Base-by-base conservation (phyloP, 2,329 filamentous ascomycete genomes). In the Paecilomyces formosus region DNA sequence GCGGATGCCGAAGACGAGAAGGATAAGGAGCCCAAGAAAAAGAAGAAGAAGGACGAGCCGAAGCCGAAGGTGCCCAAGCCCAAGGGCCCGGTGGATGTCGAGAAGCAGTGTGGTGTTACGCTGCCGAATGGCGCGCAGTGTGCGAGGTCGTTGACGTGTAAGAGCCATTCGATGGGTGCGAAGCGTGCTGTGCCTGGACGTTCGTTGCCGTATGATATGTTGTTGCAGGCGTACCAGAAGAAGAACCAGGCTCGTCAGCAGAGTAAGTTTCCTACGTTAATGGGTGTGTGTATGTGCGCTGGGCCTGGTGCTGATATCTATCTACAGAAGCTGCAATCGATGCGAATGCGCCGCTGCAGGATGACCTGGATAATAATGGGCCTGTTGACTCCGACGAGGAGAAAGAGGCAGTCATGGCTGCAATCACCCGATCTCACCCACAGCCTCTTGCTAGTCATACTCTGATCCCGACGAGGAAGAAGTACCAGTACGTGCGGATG, bases 221-320 rank as follows among this genome's bases (percentile, higher is more conserved):
- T 97, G 45, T 81, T 97, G 39, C 87, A 89, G 13, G 88, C 88
- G 7, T 94, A 94, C 69, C 90, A 94, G 74, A 97, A 97, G 82
- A 97, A 97, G 81, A 99, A 99, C 68, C 94, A 97, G 74, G 94
- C 94, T 22, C 96, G 96, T 70, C 90, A 96, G 78, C 94, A 97
- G 75, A 96, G 90, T 92, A 81, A 77, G 88, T 82, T 51, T 31
- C 30, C 28, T 45, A 7, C n/a, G 39, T 45, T 45, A n/a, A 6
- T 45, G 7, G 39, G 9, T 18, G 8, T 6, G 39, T 45, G 5
- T 18, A 18, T 21, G 39, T 45, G 18, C 11, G 30, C 11, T 31
- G 28, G 28, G 4, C 5, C 15, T 39, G n/a, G 39, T 45, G n/a
- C 39, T 45, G 18, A 45, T 45, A 26, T 45, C 60, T 58, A 57